Evolutionary conservation across 2,329 filamentous ascomycete genomes (phyloP), one percentile per base, ranked within the genome.

Genomic region (Arachnomyces sp.): DNA sequence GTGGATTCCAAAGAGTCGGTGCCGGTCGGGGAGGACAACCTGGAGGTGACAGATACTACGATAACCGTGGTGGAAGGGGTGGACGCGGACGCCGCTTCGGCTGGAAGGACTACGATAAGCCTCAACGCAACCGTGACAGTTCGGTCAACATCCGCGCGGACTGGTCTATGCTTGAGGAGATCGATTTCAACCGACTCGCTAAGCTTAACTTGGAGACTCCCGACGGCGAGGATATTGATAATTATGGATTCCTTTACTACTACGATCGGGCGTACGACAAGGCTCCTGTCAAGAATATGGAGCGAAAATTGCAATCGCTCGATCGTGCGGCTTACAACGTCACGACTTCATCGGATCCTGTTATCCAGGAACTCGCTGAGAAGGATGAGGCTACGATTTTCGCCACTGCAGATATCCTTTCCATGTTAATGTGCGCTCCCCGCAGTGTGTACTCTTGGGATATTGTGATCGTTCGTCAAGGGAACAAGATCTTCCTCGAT

Each of bases 41-140:
- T 53, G 76, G 76, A 50, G 60, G 61, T 42, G 73, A 75, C 49
- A 68, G 71, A 46, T 74, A 74, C 53, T 86, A 88, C 58, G 84
- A 92, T 56, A 78, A 78, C 58, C 74, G 81, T 47, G 73, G 75
- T 45, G 82, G 76, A 39, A 74, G 81, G 40, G 80, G 81, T 55
- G 79, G 80, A 34, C 72, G 84, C 49, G 81, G 85, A 45, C 82
- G 92, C 52, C 81, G 92, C 53, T 95, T 95, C 58, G 92, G 92
- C 61, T 96, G 92, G 90, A 94, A 92, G 70, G 92, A 98, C 64
- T 94, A 88, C 63, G 92, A 98, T 72, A 96, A 96, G 80, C 92
- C 92, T 45, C 79, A 90, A 64, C 82, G 92, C 58, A 95, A 94
- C 68, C 85, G 92, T 45, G 92, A 98, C 70, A 84, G 90, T 8